Evolutionary conservation across 768 basidiomycete genomes (phyloP).

Genomic region (Hericium rajendrae): DNA sequence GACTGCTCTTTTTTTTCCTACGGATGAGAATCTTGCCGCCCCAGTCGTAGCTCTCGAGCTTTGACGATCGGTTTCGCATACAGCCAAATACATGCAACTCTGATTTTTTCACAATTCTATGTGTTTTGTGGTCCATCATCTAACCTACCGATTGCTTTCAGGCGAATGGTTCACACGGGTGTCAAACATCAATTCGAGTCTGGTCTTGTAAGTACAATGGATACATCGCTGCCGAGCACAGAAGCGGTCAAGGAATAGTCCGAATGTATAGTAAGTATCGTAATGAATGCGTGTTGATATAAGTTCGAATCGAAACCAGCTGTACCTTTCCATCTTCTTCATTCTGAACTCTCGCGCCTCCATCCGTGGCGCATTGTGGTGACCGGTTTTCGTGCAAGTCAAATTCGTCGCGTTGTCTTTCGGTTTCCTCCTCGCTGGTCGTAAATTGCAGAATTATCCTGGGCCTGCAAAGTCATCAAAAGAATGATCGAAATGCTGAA

Average conservation of each 20-base stretch:
- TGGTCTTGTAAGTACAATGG: neutral
- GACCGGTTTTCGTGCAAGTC: no score
- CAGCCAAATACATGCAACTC: slow-evolving; percentile 1
- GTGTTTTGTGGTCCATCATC: no score
- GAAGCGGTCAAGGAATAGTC: neutral
- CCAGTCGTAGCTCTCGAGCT: slow-evolving; percentile 2
- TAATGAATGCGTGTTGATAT: neutral
- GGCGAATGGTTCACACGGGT: neutral
- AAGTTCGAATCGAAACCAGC: neutral
- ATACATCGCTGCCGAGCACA: neutral
- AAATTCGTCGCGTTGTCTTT: no score
- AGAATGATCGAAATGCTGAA: no score
- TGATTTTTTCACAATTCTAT: slow-evolving; percentile 4
- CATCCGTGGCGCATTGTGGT: no score
- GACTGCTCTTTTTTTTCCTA: neutral
- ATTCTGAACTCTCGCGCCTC: no score
- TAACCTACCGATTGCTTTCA: neutral
- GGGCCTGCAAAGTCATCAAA: no score
- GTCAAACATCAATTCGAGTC: neutral
- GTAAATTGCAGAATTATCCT: no score
- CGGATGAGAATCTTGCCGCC: slow-evolving; percentile 2
- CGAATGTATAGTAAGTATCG: neutral
- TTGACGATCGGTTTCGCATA: slow-evolving; percentile 4
- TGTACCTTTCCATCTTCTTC: no score
- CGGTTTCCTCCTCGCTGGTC: no score